phyloP scores from a whole-genome alignment of 176 grass and related monocot genomes.

The Carex parvula region DNA sequence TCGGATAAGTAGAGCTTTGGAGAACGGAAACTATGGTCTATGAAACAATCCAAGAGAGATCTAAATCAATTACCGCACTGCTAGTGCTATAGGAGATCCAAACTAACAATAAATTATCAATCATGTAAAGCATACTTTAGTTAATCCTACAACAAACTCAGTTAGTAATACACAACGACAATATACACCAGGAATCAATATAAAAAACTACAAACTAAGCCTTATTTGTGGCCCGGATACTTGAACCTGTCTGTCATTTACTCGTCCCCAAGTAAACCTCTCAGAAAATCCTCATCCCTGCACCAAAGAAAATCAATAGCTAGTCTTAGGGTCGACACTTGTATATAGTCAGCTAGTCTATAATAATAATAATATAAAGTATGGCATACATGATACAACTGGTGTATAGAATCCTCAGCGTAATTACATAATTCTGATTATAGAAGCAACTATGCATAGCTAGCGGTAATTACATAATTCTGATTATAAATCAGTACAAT shows the following conservation, averaged over 20 bases:
- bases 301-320: neutral
- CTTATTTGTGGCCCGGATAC: neutral
- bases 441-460: too few relatives aligned
- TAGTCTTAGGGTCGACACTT: neutral
- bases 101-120: constrained; percentile 6
- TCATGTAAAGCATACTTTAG: neutral
- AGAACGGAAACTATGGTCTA: neutral
- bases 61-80: neutral
- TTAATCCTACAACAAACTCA: neutral
- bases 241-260: neutral
- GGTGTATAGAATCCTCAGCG: neutral
- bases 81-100: neutral
- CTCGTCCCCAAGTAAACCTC: neutral
- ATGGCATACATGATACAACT: neutral
- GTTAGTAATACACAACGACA: constrained; percentile 2
- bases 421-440: neutral
- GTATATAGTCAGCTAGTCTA: neutral
- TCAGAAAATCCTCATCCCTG: constrained; percentile 1
- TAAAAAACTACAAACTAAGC: constrained; percentile 6
- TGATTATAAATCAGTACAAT: neutral
- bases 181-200: neutral
- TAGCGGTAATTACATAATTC: neutral
- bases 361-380: neutral
- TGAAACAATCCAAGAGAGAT: neutral
- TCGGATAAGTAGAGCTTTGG: neutral